Base-by-base conservation (phyloP, 1,284 basidiomycete genomes). In the Omphalotus olearius region DNA sequence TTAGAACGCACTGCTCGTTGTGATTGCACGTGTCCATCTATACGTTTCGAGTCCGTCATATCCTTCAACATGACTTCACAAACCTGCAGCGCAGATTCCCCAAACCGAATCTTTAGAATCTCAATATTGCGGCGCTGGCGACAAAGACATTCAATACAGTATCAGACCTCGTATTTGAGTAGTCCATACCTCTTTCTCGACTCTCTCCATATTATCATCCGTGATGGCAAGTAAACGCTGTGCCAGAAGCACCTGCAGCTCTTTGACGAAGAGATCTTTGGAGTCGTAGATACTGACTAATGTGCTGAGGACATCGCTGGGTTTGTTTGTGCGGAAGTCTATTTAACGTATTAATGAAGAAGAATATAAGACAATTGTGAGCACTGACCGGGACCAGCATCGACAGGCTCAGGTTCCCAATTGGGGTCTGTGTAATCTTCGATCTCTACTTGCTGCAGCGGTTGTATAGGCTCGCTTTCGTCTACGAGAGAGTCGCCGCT, bases 41-140 rank as follows among this genome's bases (percentile, higher is more conserved):
- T 90, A 37, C 92, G 80, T 60, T 86, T 88, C 38, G 94, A 96
- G 65, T 97, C 93, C 5, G 91, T 87, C 82, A 98, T 89, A 66
- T 98, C 94, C 62, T 86, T 89, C 62, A 98, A 71, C 94, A 98
- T 98, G 53, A 98, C 93, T 64, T 98, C 94, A 73, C 93, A 96
- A 1, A 93, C 88, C 64, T 94, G 91, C 55, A 98, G 67, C 0
- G 91, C 85, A 1, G 84, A 78, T 63, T 98, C 94, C 17, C 94
- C 94, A 60, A 98, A 98, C 3, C 94, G 85, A 49, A 93, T 80
- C 73, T 97, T 98, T 55, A 98, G 71, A 47, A 95, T 89, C 66
- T 97, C 93, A 53, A 97, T 85, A 60, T 91, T 96, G 25, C 89
- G 81, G 23, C 94, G 82, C 91, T 96, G 57, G 6, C 36, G 6